These are phyloP conservation scores for Pharus latifolius DNA, from an alignment of 176 grass and related monocot species.

Conservation along the genomic window DNA sequence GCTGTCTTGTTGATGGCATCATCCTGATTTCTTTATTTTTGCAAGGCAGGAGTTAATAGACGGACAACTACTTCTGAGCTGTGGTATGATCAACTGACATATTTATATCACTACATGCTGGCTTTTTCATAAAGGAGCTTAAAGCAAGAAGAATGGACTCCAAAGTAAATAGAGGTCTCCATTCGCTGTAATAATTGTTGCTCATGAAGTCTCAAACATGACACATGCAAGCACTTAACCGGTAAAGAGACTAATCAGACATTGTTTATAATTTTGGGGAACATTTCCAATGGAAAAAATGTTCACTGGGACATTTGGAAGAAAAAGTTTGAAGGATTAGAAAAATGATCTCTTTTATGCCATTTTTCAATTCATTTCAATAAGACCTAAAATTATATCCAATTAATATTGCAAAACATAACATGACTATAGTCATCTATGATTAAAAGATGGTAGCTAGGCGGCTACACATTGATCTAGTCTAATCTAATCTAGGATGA, in stretches of 20 bases:
- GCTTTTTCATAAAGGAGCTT: slow-evolving; percentile 1
- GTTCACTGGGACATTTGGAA: background rate
- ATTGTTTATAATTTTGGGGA: background rate
- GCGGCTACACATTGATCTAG: background rate
- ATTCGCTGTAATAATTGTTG: slow-evolving; percentile 13
- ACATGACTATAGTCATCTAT: background rate
- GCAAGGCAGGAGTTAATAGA: slow-evolving; percentile 2
- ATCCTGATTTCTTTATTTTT: background rate
- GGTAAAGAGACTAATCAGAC: background rate
- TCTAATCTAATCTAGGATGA: background rate
- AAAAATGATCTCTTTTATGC: no score
- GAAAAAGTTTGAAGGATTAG: no score
- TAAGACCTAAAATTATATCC: no score
- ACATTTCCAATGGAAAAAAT: background rate
- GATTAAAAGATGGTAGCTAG: background rate
- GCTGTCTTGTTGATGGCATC: slow-evolving; percentile 17
- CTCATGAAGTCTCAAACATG: background rate
- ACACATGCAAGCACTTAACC: background rate
- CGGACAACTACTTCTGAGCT: slow-evolving; percentile 1
- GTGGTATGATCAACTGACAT: background rate
- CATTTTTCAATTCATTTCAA: no score
- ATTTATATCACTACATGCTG: slow-evolving; percentile 11
- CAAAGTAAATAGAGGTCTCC: background rate
- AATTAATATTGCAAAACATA: no score
- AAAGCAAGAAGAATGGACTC: background rate